Percentiles rank a stretch among this genome's conserved stretches.
Evolutionary conservation across 2,329 filamentous ascomycete genomes (phyloP).

Genomic region (Dothistroma pini): DNA sequence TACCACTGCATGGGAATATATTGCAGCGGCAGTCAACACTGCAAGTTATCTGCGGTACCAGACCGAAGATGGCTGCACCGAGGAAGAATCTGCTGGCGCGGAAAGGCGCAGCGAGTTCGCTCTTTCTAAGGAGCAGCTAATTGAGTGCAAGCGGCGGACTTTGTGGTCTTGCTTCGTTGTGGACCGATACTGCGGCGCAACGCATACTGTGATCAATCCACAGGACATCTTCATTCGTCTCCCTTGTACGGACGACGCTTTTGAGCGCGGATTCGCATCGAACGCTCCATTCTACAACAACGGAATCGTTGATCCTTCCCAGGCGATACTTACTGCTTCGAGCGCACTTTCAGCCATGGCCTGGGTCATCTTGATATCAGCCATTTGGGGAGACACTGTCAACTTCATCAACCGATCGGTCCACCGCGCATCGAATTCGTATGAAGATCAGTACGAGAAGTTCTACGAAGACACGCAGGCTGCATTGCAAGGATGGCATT

Average conservation of each 20-base stretch:
- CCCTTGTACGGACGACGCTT: constrained; percentile 58
- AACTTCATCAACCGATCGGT: constrained; percentile 55
- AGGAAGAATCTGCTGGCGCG: constrained; percentile 14
- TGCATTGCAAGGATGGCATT: constrained; percentile 57
- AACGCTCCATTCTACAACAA: constrained; percentile 60
- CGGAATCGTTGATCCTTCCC: constrained; percentile 41
- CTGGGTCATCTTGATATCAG: constrained; percentile 59
- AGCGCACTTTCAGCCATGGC: constrained; percentile 52
- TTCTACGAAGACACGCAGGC: constrained; percentile 53
- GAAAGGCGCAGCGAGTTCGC: constrained; percentile 24
- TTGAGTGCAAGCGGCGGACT: constrained; percentile 65
- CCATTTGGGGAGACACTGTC: constrained; percentile 64
- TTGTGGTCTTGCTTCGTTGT: constrained; percentile 70
- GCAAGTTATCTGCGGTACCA: constrained; percentile 56
- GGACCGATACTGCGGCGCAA: constrained; percentile 59
- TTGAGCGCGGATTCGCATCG: constrained; percentile 58
- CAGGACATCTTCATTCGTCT: constrained; percentile 66
- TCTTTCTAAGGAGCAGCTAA: constrained; percentile 41
- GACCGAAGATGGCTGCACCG: constrained; percentile 50
- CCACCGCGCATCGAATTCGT: constrained; percentile 43
- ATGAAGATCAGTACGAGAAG: constrained; percentile 46
- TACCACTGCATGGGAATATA: constrained; percentile 60
- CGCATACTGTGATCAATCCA: constrained; percentile 54
- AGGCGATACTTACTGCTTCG: constrained; percentile 35
- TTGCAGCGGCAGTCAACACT: constrained; percentile 58